phyloP scores from a whole-genome alignment of 345 rosid species.

The Carallia brachiata region DNA sequence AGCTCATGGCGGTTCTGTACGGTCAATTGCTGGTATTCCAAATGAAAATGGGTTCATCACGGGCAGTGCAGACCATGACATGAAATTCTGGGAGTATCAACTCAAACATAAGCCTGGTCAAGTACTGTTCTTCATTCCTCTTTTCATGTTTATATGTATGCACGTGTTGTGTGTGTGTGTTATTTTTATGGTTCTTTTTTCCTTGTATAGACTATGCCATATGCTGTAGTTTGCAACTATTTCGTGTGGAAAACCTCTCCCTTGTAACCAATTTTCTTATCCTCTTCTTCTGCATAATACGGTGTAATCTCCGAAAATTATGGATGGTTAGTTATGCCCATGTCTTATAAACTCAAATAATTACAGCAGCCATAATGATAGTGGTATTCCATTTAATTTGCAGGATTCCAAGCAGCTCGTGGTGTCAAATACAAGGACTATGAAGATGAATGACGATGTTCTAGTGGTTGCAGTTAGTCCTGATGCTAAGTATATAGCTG shows the following conservation, averaged over 20 bases:
- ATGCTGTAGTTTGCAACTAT: neutral
- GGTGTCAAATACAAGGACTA: constrained; percentile 61
- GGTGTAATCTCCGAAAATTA: too few species aligned
- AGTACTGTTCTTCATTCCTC: constrained; percentile 30
- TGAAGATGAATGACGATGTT: constrained; percentile 97
- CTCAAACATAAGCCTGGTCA: constrained; percentile 64
- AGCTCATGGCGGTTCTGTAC: constrained; percentile 86
- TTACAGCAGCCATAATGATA: neutral
- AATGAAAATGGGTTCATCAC: constrained; percentile 82
- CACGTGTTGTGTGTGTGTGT: too few species aligned
- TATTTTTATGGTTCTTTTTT: too few species aligned
- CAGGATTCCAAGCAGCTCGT: constrained; percentile 69
- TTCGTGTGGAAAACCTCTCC: neutral
- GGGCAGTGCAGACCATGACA: constrained; percentile 92
- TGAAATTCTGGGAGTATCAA: constrained; percentile 89
- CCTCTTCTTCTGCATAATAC: neutral
- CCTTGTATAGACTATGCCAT: too few species aligned
- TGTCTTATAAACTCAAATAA: neutral
- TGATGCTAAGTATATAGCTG: constrained; percentile 86
- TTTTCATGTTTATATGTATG: neutral
- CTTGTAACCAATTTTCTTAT: neutral
- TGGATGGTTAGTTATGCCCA: too few species aligned
- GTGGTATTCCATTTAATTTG: constrained; percentile 22
- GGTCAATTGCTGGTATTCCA: constrained; percentile 72
- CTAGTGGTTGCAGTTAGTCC: constrained; percentile 82